phyloP scores from a whole-genome alignment of 441 rosid species.

The Populus hybrid region DNA sequence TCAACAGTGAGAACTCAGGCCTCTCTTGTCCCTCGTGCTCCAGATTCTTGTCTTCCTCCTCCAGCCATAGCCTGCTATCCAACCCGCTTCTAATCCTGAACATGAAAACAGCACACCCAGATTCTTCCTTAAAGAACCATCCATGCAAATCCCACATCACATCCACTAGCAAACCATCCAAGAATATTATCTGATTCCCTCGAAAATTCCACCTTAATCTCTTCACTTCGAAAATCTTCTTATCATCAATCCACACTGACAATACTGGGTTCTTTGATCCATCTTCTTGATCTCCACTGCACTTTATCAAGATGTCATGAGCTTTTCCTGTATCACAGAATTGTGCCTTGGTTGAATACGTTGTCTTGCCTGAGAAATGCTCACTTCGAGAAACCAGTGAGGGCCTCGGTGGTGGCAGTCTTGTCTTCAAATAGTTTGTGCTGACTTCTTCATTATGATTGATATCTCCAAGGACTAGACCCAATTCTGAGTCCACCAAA shows the following conservation, averaged over 20 bases:
- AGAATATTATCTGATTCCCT: slow-evolving; percentile 77
- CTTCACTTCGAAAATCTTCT: slow-evolving; percentile 59
- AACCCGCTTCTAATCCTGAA: slow-evolving; percentile 82
- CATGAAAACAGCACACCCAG: slow-evolving; percentile 70
- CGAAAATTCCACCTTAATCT: slow-evolving; percentile 84
- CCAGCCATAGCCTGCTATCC: slow-evolving; percentile 81
- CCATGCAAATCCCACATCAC: slow-evolving; percentile 98
- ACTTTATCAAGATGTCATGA: slow-evolving; percentile 72
- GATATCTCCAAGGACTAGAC: slow-evolving; percentile 53
- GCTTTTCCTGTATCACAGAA: slow-evolving; percentile 48
- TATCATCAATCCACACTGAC: slow-evolving; percentile 63
- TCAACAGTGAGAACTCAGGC: slow-evolving; percentile 54
- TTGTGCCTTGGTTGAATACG: slow-evolving; percentile 58
- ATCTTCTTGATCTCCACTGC: slow-evolving; percentile 36
- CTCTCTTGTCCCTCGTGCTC: slow-evolving; percentile 25
- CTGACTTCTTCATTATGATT: slow-evolving; percentile 6
- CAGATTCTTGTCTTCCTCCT: slow-evolving; percentile 26
- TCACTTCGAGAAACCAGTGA: slow-evolving; percentile 50
- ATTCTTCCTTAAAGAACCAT: slow-evolving; percentile 57
- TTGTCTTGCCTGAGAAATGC: slow-evolving; percentile 40
- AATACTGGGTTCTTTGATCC: slow-evolving; percentile 44
- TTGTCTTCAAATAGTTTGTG: slow-evolving; percentile 7
- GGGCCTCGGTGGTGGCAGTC: slow-evolving; percentile 19
- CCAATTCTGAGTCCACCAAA: slow-evolving; percentile 48
- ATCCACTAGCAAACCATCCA: slow-evolving; percentile 76